Evolutionary conservation across 1,284 basidiomycete species (phyloP).

Genomic region (Puccinia hordei): DNA sequence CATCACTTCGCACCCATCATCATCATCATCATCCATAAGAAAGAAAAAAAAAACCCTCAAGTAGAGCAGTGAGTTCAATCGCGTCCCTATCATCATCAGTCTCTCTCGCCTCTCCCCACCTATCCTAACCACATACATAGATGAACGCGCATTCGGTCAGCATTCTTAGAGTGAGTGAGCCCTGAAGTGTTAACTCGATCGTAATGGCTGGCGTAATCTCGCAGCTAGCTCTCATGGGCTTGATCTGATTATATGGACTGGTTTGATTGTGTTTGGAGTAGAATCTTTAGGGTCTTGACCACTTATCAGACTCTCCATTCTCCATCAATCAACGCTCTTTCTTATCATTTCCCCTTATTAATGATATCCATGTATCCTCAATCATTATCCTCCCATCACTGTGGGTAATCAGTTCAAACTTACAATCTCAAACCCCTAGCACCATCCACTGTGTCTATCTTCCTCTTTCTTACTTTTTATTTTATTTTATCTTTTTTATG

Average conservation of each 20-base stretch:
- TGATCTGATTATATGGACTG: no score
- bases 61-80: slow-evolving; percentile 18
- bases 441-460: slow-evolving; percentile 21
- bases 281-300: background rate
- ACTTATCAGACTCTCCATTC: background rate
- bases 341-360: background rate
- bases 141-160: slow-evolving; percentile 2
- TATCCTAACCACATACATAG: slow-evolving; percentile 30
- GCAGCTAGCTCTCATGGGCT: no score
- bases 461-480: slow-evolving; percentile 22
- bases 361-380: background rate
- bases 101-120: background rate
- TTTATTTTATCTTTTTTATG: no score
- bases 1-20: slow-evolving; percentile 21
- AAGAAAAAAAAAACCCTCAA: background rate
- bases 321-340: background rate
- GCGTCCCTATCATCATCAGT: slow-evolving; percentile 5
- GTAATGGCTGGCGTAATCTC: slow-evolving; percentile 2
- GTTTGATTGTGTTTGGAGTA: slow-evolving; percentile 2
- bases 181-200: background rate
- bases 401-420: slow-evolving; percentile 20
- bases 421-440: slow-evolving; percentile 11
- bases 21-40: background rate
- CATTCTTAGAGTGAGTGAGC: background rate
- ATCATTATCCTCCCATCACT: background rate